These are phyloP conservation scores for Penicillium bialowiezense DNA, from an alignment of 495 filamentous ascomycete species.

Conservation along the genomic window DNA sequence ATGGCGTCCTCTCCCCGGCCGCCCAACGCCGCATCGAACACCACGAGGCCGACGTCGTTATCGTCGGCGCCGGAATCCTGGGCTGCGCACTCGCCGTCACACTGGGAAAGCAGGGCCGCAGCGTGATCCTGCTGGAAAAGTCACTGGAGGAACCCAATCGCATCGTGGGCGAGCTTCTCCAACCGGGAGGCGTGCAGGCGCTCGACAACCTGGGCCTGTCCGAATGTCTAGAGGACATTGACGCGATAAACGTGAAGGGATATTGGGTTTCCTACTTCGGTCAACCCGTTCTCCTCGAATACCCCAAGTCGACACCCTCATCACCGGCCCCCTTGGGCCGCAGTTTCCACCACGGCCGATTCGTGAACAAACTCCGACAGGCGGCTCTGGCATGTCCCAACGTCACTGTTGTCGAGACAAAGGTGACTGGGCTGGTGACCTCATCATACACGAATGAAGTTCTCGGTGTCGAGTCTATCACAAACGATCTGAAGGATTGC, in stretches of 20 bases:
- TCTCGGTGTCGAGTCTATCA: slow-evolving; percentile 71
- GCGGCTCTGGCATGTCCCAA: slow-evolving; percentile 65
- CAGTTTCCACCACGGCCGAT: slow-evolving; percentile 80
- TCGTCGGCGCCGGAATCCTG: slow-evolving; percentile 87
- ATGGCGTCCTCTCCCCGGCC: slow-evolving; percentile 29
- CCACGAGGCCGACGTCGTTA: slow-evolving; percentile 72
- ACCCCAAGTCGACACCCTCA: slow-evolving; percentile 44
- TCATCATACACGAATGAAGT: slow-evolving; percentile 58
- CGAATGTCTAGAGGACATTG: slow-evolving; percentile 86
- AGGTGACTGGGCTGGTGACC: slow-evolving; percentile 60
- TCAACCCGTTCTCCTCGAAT: slow-evolving; percentile 74
- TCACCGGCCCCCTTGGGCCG: slow-evolving; percentile 57
- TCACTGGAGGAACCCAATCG: slow-evolving; percentile 92
- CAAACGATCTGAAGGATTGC: slow-evolving; percentile 57
- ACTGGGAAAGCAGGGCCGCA: slow-evolving; percentile 82
- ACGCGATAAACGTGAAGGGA: slow-evolving; percentile 75
- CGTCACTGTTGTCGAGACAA: slow-evolving; percentile 71
- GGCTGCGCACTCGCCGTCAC: slow-evolving; percentile 88
- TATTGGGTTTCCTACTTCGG: slow-evolving; percentile 87
- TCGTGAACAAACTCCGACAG: slow-evolving; percentile 70
- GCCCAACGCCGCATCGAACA: slow-evolving; percentile 45
- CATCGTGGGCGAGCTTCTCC: slow-evolving; percentile 93
- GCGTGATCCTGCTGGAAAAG: slow-evolving; percentile 84
- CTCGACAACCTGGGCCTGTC: slow-evolving; percentile 74
- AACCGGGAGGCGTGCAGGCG: slow-evolving; percentile 85